Percentiles rank a stretch among this genome's conserved stretches.
Conservation (phyloP, 2,329 filamentous ascomycete genomes). For the Aureobasidium subglaciale region DNA sequence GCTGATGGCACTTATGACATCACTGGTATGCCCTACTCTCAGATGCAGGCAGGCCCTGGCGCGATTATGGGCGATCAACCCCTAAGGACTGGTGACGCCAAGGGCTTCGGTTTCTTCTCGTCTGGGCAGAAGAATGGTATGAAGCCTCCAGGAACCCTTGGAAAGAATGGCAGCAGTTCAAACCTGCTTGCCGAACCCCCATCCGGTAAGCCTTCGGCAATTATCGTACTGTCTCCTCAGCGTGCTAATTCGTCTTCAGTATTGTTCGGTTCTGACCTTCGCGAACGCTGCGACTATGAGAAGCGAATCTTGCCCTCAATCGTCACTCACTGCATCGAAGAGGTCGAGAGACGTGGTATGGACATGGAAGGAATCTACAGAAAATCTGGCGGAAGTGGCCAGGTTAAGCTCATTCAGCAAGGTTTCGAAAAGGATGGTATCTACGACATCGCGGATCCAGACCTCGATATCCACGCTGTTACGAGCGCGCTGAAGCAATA, state of each 20-base stretch:
- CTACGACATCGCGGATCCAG: conserved; percentile 87
- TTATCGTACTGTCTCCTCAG: background rate
- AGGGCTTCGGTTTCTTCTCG: conserved; percentile 29
- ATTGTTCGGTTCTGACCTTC: conserved; percentile 84
- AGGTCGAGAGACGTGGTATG: conserved; percentile 94
- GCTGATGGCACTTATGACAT: conserved; percentile 25
- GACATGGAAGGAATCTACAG: conserved; percentile 96
- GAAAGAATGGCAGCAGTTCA: conserved; percentile 38
- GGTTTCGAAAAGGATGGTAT: conserved; percentile 78
- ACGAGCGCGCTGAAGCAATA: conserved; percentile 96
- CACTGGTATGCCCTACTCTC: conserved; percentile 25
- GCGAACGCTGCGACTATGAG: conserved; percentile 79
- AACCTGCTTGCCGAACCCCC: conserved; percentile 32
- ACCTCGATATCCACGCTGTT: conserved; percentile 91
- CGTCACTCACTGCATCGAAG: conserved; percentile 88
- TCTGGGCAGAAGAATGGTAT: conserved; percentile 28
- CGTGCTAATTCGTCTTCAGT: conserved; percentile 27
- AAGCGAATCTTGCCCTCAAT: conserved; percentile 83
- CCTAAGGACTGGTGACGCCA: conserved; percentile 16
- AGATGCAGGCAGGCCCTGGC: conserved; percentile 25
- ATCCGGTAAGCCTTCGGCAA: conserved; percentile 23
- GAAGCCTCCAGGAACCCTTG: conserved; percentile 29
- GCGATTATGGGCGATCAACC: conserved; percentile 15
- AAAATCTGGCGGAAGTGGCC: conserved; percentile 88
- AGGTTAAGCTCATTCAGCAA: conserved; percentile 82